A percentile compares a stretch with the other conserved stretches of the same genome.
phyloP scores from a whole-genome alignment of 1,139 yeast genomes.

The Blastobotrys elegans region DNA sequence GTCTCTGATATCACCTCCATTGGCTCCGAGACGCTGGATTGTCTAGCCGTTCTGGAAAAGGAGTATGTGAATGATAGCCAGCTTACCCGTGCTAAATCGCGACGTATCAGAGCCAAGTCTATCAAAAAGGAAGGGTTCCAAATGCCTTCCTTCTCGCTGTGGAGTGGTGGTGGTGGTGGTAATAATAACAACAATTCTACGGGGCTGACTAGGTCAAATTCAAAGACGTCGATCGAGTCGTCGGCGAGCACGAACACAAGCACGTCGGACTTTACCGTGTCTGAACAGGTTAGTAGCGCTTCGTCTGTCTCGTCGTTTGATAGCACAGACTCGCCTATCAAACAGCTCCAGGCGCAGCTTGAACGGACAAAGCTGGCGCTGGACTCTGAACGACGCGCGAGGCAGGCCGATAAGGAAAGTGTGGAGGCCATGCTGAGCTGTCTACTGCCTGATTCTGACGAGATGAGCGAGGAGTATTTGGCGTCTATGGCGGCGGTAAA shows the following conservation, averaged over 20 bases:
- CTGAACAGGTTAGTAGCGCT: neutral
- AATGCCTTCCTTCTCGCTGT: neutral
- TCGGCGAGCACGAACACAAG: neutral
- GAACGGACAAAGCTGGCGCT: slow-evolving; percentile 17
- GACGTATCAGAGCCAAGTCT: slow-evolving; percentile 2
- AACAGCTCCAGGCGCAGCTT: slow-evolving; percentile 18
- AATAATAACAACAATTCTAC: neutral
- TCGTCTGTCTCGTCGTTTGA: slow-evolving; percentile 12
- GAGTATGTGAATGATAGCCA: slow-evolving; percentile 15
- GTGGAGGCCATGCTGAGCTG: slow-evolving; percentile 14
- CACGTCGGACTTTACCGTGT: slow-evolving; percentile 7
- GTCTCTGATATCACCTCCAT: slow-evolving; percentile 43
- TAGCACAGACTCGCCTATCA: neutral
- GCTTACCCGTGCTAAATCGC: slow-evolving; percentile 3
- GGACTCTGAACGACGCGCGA: slow-evolving; percentile 19
- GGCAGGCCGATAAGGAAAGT: slow-evolving; percentile 17
- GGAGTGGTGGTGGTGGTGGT: neutral
- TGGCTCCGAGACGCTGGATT: slow-evolving; percentile 19
- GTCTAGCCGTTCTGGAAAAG: slow-evolving; percentile 27
- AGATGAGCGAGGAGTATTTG: slow-evolving; percentile 11
- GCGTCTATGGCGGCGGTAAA: slow-evolving; percentile 6
- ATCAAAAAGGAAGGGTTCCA: neutral
- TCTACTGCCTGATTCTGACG: neutral
- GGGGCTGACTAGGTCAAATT: slow-evolving; percentile 8
- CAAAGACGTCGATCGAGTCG: slow-evolving; percentile 10